Evolutionary conservation across 202 grass and related monocot genomes (phyloP), one percentile per base, ranked within the genome.

Genomic region (Panicum virgatum): DNA sequence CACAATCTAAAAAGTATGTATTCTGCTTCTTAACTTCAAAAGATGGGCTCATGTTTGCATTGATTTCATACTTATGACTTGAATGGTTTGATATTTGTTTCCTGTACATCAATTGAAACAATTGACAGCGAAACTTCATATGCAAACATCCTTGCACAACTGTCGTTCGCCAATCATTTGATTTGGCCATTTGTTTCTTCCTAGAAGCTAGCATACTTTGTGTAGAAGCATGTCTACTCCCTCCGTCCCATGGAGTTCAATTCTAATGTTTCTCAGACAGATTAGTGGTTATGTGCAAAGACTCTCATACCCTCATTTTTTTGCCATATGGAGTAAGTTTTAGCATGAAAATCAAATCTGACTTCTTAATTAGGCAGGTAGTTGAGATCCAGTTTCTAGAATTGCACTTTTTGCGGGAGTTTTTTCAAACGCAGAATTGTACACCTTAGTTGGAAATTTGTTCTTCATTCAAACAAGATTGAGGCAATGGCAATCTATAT

Each of bases 1-100:
- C 87, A 51, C 93, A 96, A 71, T 82, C 91, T 19, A 99, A 99
- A 79, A 99, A 90, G 96, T 99, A 99, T 75, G 62, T 81, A 79
- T 75, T 83, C 30, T 80, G 32, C 75, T 57, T 74, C 80, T 83
- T 36, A 36, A 54, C 26, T 45, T 20, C 19, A 34, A n/a, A n/a
- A 16, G 23, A 69, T 62, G 23, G n/a, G 0, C 3, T 68, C 19
- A 15, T 30, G 5, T 70, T 57, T 64, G 26, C 39, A 56, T 40
- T 81, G 9, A 20, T 57, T 77, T 48, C n/a, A n/a, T n/a, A n/a
- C n/a, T n/a, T n/a, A n/a, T n/a, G 20, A 46, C 36, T 39, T 69
- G 7, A 39, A 36, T 76, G 72, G 7, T 86, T 78, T 42, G 13
- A 43, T 79, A 67, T 54, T 59, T n/a, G n/a, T 63, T 64, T 77